A percentile compares a stretch with the other conserved stretches of the same genome.
Evolutionary conservation across 768 basidiomycete species (phyloP).

Genomic region (Leccinum broughii): DNA sequence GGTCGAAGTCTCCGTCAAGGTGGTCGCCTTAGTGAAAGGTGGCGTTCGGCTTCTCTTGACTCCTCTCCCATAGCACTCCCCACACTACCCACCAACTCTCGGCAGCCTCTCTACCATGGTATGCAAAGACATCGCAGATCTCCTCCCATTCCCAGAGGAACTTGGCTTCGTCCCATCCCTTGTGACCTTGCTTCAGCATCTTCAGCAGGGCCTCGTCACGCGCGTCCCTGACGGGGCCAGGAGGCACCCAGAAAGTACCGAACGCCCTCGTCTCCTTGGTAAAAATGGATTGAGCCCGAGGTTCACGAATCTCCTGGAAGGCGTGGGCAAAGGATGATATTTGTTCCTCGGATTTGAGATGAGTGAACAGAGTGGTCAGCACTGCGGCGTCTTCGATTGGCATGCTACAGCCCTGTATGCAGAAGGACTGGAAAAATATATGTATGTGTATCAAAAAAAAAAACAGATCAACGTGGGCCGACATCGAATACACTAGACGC

Average conservation of each 20-base stretch:
- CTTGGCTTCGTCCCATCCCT: conserved; percentile 49
- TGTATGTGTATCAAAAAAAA: not conserved
- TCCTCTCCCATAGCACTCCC: conserved; percentile 48
- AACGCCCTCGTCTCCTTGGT: conserved; percentile 47
- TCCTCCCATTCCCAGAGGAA: conserved; percentile 56
- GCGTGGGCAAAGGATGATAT: conserved; percentile 52
- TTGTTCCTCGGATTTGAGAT: conserved; percentile 48
- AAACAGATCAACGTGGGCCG: not conserved
- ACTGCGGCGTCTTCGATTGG: conserved; percentile 38
- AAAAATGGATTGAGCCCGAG: conserved; percentile 45
- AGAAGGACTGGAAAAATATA: conserved; percentile 43
- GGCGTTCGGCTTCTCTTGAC: conserved; percentile 17
- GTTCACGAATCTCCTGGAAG: conserved; percentile 61
- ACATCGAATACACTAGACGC: not conserved
- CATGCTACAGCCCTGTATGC: conserved; percentile 39
- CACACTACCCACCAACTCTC: conserved; percentile 70
- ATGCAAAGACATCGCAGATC: conserved; percentile 52
- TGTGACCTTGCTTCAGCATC: conserved; percentile 30
- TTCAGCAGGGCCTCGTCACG: conserved; percentile 41
- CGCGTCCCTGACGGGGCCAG: conserved; percentile 45
- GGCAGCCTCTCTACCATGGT: conserved; percentile 56
- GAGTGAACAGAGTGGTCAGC: conserved; percentile 38
- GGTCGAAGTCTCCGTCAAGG: conserved; percentile 1
- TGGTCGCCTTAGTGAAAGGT: conserved; percentile 5
- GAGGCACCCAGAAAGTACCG: conserved; percentile 41